These are phyloP conservation scores for Linderina pennispora DNA, from an alignment of 192 early-diverging fungal species.

Conservation along the genomic window DNA sequence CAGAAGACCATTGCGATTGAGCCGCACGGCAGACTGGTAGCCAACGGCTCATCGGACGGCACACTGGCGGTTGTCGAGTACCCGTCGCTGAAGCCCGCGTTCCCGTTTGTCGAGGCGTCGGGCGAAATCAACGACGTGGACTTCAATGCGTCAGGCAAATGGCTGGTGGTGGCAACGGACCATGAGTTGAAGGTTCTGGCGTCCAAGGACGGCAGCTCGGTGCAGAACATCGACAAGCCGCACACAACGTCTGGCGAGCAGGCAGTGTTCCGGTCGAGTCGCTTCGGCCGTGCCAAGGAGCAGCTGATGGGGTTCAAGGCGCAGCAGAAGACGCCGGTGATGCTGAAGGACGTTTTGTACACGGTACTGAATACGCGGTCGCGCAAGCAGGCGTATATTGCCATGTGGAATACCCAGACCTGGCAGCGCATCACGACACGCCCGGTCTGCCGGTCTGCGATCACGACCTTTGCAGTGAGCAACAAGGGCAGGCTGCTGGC, in stretches of 20 bases:
- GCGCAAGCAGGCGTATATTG: slow-evolving; percentile 37
- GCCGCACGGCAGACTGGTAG: slow-evolving; percentile 22
- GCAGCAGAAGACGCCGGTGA: background rate
- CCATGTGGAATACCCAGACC: slow-evolving; percentile 21
- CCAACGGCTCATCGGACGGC: slow-evolving; percentile 37
- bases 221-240: slow-evolving; percentile 33
- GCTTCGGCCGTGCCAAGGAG: slow-evolving; percentile 19
- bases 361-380: slow-evolving; percentile 43
- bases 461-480: slow-evolving; percentile 48
- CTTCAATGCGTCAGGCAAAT: slow-evolving; percentile 22
- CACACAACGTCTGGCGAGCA: slow-evolving; percentile 17
- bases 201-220: slow-evolving; percentile 10
- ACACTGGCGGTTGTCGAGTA: slow-evolving; percentile 33
- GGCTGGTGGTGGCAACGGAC: slow-evolving; percentile 32
- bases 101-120: slow-evolving; percentile 29
- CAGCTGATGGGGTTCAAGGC: background rate
- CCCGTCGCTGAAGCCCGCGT: slow-evolving; percentile 24
- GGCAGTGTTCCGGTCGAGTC: slow-evolving; percentile 33
- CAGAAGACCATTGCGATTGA: slow-evolving; percentile 30
- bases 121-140: slow-evolving; percentile 40
- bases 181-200: slow-evolving; percentile 23
- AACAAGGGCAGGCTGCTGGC: slow-evolving; percentile 62
- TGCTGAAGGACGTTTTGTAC: slow-evolving; percentile 18
- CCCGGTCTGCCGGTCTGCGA: slow-evolving; percentile 19
- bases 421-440: slow-evolving; percentile 23